Evolutionary conservation across 2,329 filamentous ascomycete genomes (phyloP).

Genomic region (Alternaria sp.): DNA sequence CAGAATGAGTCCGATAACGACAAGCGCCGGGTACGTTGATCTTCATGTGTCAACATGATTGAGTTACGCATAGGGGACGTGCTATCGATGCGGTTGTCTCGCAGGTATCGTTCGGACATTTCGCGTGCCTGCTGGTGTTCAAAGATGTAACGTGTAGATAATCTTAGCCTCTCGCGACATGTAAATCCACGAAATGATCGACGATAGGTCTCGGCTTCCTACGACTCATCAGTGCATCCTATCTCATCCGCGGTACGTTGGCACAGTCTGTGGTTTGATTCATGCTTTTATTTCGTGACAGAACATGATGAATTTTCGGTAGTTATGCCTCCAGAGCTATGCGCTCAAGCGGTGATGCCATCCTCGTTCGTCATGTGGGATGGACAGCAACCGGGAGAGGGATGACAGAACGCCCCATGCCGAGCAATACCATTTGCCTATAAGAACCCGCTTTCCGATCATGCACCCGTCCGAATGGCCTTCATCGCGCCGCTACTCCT

Average conservation of each 20-base stretch:
- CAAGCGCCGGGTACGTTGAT: not conserved
- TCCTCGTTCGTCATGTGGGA: conserved; percentile 43
- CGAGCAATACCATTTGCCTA: conserved; percentile 50
- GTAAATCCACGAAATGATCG: not conserved
- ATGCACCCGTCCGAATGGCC: conserved; percentile 41
- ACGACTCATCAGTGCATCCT: conserved; percentile 1
- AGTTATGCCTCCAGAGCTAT: conserved; percentile 50
- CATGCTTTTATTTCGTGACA: conserved; percentile 50
- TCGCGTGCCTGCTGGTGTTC: not conserved
- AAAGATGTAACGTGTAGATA: not conserved
- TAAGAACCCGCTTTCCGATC: conserved; percentile 44
- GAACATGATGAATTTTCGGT: conserved; percentile 53
- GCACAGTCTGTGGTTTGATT: conserved; percentile 26
- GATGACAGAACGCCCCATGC: conserved; percentile 51
- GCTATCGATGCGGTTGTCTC: not conserved
- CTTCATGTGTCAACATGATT: not conserved
- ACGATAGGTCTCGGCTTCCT: not conserved
- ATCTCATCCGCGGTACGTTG: conserved; percentile 2
- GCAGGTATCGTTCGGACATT: not conserved
- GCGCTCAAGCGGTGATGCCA: conserved; percentile 39
- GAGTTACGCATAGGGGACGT: not conserved
- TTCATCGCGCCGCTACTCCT: conserved; percentile 39
- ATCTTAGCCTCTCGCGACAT: not conserved
- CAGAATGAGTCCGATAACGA: not conserved
- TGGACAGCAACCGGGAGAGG: conserved; percentile 46